phyloP scores from a whole-genome alignment of 768 basidiomycete species.

The Stropharia rugosoannulata region DNA sequence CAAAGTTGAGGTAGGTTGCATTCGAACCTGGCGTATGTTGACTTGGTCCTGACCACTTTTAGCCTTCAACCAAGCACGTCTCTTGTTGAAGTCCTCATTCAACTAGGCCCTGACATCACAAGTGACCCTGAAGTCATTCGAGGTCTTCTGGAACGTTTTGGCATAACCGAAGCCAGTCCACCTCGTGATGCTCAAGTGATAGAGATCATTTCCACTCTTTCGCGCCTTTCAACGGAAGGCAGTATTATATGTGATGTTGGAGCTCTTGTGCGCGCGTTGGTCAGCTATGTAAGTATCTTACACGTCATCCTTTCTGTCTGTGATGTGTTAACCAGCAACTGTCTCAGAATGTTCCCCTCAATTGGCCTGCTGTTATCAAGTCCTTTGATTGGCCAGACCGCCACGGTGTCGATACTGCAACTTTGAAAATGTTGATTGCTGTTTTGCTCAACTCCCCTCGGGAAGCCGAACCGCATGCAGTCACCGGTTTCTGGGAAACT shows the following conservation, averaged over 20 bases:
- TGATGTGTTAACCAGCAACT: slow-evolving; percentile 7
- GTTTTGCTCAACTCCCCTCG: slow-evolving; percentile 83
- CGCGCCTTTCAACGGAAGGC: slow-evolving; percentile 72
- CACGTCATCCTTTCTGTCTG: neutral
- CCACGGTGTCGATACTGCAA: slow-evolving; percentile 85
- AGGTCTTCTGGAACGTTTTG: slow-evolving; percentile 72
- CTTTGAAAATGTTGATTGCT: slow-evolving; percentile 85
- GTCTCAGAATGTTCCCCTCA: slow-evolving; percentile 58
- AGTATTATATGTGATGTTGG: slow-evolving; percentile 72
- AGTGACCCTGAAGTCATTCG: slow-evolving; percentile 69
- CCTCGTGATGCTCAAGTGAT: slow-evolving; percentile 69
- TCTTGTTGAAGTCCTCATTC: slow-evolving; percentile 72
- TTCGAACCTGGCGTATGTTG: slow-evolving; percentile 10
- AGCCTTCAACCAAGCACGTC: slow-evolving; percentile 69
- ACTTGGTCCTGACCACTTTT: slow-evolving; percentile 9
- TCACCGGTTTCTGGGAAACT: slow-evolving; percentile 79
- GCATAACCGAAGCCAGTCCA: slow-evolving; percentile 68
- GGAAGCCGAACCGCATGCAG: slow-evolving; percentile 74
- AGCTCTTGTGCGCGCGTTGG: slow-evolving; percentile 68
- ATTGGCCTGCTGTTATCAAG: slow-evolving; percentile 82
- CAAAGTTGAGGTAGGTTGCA: slow-evolving; percentile 61
- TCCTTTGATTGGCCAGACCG: slow-evolving; percentile 86
- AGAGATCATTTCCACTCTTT: slow-evolving; percentile 69
- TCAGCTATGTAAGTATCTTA: slow-evolving; percentile 62
- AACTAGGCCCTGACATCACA: slow-evolving; percentile 80